phyloP scores from a whole-genome alignment of 257 asterid genomes.

The Nicotiana sylvestris region DNA sequence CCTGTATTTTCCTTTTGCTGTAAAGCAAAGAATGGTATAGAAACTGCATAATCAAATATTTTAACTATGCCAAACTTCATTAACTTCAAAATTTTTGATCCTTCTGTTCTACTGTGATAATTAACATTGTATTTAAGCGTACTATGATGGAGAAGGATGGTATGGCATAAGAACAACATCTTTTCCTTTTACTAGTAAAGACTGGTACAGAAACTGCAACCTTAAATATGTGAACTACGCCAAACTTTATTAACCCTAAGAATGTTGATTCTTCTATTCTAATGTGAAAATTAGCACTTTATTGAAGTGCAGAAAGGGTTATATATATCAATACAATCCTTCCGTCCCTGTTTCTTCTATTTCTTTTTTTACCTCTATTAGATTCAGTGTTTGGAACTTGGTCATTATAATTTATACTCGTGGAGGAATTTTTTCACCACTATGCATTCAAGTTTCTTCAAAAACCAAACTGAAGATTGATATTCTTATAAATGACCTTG shows the following conservation, averaged over 20 bases:
- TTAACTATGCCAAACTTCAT: not conserved
- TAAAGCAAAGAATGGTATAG: not conserved
- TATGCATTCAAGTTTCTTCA: not conserved
- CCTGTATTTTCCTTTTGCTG: not conserved
- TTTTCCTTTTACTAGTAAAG: not conserved
- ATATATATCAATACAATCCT: not conserved
- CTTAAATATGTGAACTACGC: not conserved
- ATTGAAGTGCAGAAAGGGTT: not conserved
- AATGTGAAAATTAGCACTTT: not conserved
- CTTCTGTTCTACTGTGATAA: not conserved
- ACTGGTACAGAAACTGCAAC: not conserved
- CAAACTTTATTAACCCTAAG: not conserved
- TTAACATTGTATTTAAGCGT: not conserved
- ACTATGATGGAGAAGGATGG: not conserved
- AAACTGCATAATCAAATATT: not conserved
- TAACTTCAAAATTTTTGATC: not conserved
- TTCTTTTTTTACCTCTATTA: too few relatives aligned
- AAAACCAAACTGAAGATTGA: not conserved
- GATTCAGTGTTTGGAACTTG: not conserved
- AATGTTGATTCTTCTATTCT: not conserved
- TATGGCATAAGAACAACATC: not conserved
- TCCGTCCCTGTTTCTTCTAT: not conserved
- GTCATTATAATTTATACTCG: not conserved
- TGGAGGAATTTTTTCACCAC: not conserved
- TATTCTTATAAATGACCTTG: not conserved